Evolutionary conservation across 1,284 basidiomycete genomes (phyloP).

Genomic region (Cystobasidium slooffiae): DNA sequence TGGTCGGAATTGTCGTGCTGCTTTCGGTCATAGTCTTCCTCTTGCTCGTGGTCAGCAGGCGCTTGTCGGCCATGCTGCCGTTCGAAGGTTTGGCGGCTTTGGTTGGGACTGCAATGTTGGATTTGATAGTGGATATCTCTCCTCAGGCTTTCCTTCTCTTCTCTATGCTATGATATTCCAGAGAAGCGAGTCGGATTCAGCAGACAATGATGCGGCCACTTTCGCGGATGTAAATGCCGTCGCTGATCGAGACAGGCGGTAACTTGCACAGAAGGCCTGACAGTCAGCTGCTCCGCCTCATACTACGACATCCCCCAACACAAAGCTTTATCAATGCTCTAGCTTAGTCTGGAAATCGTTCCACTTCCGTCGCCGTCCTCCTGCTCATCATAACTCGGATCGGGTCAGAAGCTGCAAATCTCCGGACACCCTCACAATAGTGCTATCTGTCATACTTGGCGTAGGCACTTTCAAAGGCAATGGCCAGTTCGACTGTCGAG

Average conservation of each 20-base stretch:
- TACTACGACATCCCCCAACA: neutral
- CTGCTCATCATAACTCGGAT: neutral
- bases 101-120: neutral
- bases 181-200: neutral
- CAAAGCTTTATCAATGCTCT: neutral
- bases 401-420: neutral
- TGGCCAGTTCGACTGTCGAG: neutral
- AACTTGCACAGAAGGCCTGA: neutral
- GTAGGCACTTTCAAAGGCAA: neutral
- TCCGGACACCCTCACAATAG: too few relatives aligned
- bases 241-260: neutral
- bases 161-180: neutral
- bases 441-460: too few relatives aligned
- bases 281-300: neutral
- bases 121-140: neutral
- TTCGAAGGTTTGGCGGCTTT: neutral
- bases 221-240: neutral
- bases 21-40: neutral
- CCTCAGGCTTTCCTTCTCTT: neutral
- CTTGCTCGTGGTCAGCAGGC: neutral
- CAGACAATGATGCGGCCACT: neutral
- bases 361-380: neutral
- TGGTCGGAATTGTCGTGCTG: neutral
- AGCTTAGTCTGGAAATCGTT: neutral
- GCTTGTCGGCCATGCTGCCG: constrained; percentile 8